Conservation (phyloP, 257 asterid species). For the Sherardia arvensis region DNA sequence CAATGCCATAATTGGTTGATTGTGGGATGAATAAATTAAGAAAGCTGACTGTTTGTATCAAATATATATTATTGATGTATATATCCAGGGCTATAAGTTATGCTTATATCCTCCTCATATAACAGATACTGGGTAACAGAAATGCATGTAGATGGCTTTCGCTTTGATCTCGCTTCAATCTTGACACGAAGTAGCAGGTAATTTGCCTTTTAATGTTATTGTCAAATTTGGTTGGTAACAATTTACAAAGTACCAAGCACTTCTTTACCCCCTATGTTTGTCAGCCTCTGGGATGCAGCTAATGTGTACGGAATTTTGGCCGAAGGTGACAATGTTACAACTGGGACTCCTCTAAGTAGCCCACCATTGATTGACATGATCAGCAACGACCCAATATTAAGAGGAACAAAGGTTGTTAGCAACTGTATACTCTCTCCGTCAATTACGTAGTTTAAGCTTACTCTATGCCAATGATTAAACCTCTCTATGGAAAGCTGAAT, state of each 20-base stretch:
- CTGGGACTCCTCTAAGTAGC: constrained; percentile 80
- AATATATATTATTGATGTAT: background rate
- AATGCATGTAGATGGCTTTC: constrained; percentile 96
- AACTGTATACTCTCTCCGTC: background rate
- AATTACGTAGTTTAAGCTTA: background rate
- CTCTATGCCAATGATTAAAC: background rate
- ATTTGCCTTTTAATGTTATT: constrained; percentile 12
- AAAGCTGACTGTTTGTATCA: background rate
- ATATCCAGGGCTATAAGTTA: background rate
- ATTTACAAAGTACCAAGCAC: constrained; percentile 11
- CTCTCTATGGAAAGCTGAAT: background rate
- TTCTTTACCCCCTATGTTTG: constrained; percentile 11
- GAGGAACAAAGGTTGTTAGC: constrained; percentile 65
- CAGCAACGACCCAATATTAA: constrained; percentile 90
- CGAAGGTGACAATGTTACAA: constrained; percentile 58
- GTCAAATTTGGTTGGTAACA: constrained; percentile 1
- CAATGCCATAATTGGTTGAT: background rate
- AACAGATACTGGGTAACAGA: constrained; percentile 95
- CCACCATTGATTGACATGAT: constrained; percentile 91
- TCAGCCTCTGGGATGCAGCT: constrained; percentile 80
- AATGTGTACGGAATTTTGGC: constrained; percentile 63
- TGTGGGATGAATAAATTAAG: background rate
- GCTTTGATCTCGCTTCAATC: constrained; percentile 98
- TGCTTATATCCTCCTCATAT: constrained; percentile 11
- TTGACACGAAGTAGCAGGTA: constrained; percentile 96